Evolutionary conservation across 164 flowering plant genomes (phyloP), one percentile per base, ranked within the genome.

Genomic region (Malania oleifera): DNA sequence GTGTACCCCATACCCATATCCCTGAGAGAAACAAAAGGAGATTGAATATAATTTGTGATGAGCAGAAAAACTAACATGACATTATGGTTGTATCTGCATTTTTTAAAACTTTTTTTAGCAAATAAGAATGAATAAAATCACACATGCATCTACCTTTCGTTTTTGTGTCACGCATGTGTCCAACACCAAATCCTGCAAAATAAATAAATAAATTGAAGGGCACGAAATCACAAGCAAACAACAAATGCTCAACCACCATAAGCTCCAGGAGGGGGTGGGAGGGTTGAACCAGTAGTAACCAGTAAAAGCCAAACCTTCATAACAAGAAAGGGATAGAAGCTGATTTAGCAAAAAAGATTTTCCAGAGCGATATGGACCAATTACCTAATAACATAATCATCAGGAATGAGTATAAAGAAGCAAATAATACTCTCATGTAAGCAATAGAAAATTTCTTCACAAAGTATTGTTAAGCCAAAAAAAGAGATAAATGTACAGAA

Each of bases 281-380:
- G n/a, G n/a, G n/a, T 53, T 2, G 19, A 37, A 17, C 3, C 26
- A 51, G 56, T 26, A 18, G 12, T 0, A 39, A 45, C 5, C 49
- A 56, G 26, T 20, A 20, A 3, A 55, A 46, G 54, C 44, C 24
- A 50, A 62, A 91, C 99, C 99, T 82, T 95, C 95, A 76, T 85
- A 59, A 65, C 99, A 95, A 67, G 99, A 91, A 57, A 95, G 92
- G 7, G 99, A 91, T 55, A 95, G 91, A 73, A 95, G 99, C 64
- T 95, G 99, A 75, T 95, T 95, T 46, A 95, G 96, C 45, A 95
- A 70, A 83, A 95, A 95, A 12, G 99, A 95, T 75, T 95, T 95
- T 25, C 99, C 99, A 24, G 99, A 95, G 62, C 99, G 96, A 61
- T 95, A 91, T 48, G 99, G 99, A 67, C 99, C 99, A 77, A 95